These are phyloP conservation scores for Brasilioporus rufonigricans DNA, from an alignment of 768 basidiomycete genomes.

Conservation along the genomic window DNA sequence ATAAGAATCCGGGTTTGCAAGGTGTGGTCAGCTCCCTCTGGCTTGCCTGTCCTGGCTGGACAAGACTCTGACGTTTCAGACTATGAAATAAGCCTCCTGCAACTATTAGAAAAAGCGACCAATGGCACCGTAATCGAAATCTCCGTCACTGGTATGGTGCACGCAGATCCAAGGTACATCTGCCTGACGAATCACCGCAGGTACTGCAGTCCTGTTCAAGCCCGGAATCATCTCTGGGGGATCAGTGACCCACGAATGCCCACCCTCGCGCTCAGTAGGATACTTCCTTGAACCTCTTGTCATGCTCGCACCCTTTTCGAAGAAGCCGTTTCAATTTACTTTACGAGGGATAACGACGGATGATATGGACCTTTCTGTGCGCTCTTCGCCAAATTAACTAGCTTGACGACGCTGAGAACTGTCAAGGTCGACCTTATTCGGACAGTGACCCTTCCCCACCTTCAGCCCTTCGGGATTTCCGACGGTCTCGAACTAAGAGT, in stretches of 20 bases:
- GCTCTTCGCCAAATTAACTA: constrained; percentile 23
- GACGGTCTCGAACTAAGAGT: constrained; percentile 90
- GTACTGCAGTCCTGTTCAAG: constrained; percentile 88
- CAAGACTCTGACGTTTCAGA: constrained; percentile 44
- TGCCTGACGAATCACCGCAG: constrained; percentile 37
- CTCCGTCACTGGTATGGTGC: constrained; percentile 78
- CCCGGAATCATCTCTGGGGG: constrained; percentile 93
- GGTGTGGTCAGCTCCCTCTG: constrained; percentile 44
- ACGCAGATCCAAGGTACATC: background rate
- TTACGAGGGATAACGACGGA: constrained; percentile 91
- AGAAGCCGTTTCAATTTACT: constrained; percentile 78
- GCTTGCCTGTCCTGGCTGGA: background rate
- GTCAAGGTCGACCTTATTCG: constrained; percentile 80
- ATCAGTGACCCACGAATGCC: constrained; percentile 78
- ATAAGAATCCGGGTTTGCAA: constrained; percentile 94
- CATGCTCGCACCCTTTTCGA: constrained; percentile 90
- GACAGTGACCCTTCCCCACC: constrained; percentile 86
- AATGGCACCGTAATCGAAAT: constrained; percentile 97
- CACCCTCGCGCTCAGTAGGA: constrained; percentile 83
- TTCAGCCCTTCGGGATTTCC: constrained; percentile 86
- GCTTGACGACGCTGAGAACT: constrained; percentile 2
- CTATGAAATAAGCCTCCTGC: constrained; percentile 87
- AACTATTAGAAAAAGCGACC: constrained; percentile 85
- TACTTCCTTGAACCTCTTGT: constrained; percentile 92
- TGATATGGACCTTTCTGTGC: constrained; percentile 85